Evolutionary conservation across 1,284 basidiomycete species (phyloP), one percentile per base, ranked within the genome.

Genomic region (Boletus smithii): DNA sequence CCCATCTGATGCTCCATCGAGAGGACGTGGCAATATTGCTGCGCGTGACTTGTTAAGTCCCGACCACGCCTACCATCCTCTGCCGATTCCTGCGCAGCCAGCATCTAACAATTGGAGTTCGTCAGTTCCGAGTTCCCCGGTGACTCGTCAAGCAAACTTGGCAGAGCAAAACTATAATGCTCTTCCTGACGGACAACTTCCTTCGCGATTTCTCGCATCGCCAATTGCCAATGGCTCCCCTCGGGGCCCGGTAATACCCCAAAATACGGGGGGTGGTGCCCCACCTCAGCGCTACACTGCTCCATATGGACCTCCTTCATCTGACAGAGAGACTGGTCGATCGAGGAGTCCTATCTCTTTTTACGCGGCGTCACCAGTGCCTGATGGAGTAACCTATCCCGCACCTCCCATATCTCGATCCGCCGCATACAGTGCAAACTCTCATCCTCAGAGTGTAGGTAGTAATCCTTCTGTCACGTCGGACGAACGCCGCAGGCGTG

Each of bases 1-100:
- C 20, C 50, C 66, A 14, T 65, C 63, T 16, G 66, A 69, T 48
- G 66, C 63, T 4, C 64, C 63, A 18, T 68, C 65, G 17, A 53
- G 67, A 20, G 64, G 63, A n/a, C 59, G 30, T 33, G 50, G 49
- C 27, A 30, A 42, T 2, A 5, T 42, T 29, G 24, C 58, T 41
- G 5, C 17, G 26, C 51, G 20, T 44, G 56, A 49, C 18, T 35
- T 65, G 24, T 40, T 65, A 14, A 69, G 66, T 46, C 63, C 63
- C 8, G 63, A 65, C 27, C 65, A 65, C 5, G 66, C 66, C 27
- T 32, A 67, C 40, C 53, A 38, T 18, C 57, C 66, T 2, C 46
- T 65, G 5, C 63, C 63, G 9, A 8, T 60, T 3, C 51, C 66
- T 42, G 45, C 46, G 9, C 55, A 53, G 13, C 27, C 50, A 14